Conservation (phyloP, 2,329 filamentous ascomycete genomes). For the Didymella pomorum region DNA sequence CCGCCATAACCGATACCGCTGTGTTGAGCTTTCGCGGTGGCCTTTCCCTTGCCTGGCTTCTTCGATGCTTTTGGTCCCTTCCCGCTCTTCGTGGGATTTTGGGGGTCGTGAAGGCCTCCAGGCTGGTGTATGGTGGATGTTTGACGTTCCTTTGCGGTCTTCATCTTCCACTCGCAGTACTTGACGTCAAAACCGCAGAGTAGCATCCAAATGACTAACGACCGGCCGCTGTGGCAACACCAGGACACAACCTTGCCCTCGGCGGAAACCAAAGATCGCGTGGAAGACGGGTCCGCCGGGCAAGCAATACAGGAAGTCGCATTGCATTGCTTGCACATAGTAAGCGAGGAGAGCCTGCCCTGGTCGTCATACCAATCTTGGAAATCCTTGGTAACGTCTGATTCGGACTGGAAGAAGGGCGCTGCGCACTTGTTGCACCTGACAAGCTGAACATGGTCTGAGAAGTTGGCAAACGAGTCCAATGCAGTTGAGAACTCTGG, state of each 20-base stretch:
- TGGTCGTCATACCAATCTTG: conserved; percentile 25
- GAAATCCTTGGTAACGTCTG: conserved; percentile 25
- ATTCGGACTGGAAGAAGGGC: conserved; percentile 18
- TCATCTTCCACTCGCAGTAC: conserved; percentile 21
- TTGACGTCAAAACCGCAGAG: conserved; percentile 49
- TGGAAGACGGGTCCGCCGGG: conserved; percentile 9
- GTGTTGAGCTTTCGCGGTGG: conserved; percentile 7
- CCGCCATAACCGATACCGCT: conserved; percentile 27
- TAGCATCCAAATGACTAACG: conserved; percentile 49
- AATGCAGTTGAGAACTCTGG: conserved; percentile 13
- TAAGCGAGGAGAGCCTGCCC: conserved; percentile 15
- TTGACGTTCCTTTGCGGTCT: conserved; percentile 19
- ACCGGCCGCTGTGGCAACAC: conserved; percentile 48
- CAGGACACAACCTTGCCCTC: conserved; percentile 32
- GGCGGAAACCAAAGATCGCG: conserved; percentile 8
- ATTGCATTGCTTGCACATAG: conserved; percentile 31
- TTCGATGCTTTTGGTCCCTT: conserved; percentile 20
- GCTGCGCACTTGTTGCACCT: conserved; percentile 25
- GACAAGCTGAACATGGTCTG: conserved; percentile 18
- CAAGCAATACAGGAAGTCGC: conserved; percentile 31
- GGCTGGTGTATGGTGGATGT: no score
- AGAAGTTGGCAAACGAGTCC: conserved; percentile 22
- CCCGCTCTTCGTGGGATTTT: conserved; percentile 22
- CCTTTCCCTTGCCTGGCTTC: conserved; percentile 1
- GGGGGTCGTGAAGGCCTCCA: no score